These are phyloP conservation scores for Neurospora sp. DNA, from an alignment of 495 filamentous ascomycete genomes.

Conservation along the genomic window DNA sequence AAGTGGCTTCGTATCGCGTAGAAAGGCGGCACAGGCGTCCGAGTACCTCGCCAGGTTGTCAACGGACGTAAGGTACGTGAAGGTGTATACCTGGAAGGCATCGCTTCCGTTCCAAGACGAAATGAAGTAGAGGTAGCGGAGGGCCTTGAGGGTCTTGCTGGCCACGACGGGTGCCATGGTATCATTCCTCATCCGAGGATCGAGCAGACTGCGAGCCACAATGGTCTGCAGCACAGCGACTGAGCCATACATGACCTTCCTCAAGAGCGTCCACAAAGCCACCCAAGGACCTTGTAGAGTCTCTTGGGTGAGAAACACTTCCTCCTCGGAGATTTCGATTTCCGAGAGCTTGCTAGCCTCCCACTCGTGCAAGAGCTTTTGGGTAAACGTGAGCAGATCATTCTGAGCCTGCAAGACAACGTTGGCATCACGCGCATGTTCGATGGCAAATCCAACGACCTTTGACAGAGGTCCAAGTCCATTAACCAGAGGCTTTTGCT, in stretches of 20 bases:
- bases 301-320: slow-evolving; percentile 55
- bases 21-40: slow-evolving; percentile 54
- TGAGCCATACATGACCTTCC: slow-evolving; percentile 68
- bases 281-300: slow-evolving; percentile 60
- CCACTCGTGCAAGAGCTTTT: slow-evolving; percentile 70
- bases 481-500: slow-evolving; percentile 59
- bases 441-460: slow-evolving; percentile 62
- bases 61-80: slow-evolving; percentile 79
- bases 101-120: slow-evolving; percentile 65
- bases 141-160: slow-evolving; percentile 62
- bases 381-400: slow-evolving; percentile 58
- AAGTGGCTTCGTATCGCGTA: slow-evolving; percentile 51
- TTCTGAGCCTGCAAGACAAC: slow-evolving; percentile 60
- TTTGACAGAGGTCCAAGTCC: slow-evolving; percentile 71
- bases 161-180: slow-evolving; percentile 58
- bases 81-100: slow-evolving; percentile 68
- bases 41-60: slow-evolving; percentile 76
- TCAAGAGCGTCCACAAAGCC: slow-evolving; percentile 70
- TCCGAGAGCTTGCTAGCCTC: slow-evolving; percentile 72
- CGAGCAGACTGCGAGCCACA: slow-evolving; percentile 49
- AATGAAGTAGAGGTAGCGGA: slow-evolving; percentile 82
- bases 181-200: slow-evolving; percentile 31
- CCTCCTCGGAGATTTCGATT: slow-evolving; percentile 69
- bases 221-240: slow-evolving; percentile 66
- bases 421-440: slow-evolving; percentile 49